Percentiles rank a stretch among this genome's conserved stretches.
Evolutionary conservation across 768 basidiomycete species (phyloP).

Genomic region (Boletus edulis): DNA sequence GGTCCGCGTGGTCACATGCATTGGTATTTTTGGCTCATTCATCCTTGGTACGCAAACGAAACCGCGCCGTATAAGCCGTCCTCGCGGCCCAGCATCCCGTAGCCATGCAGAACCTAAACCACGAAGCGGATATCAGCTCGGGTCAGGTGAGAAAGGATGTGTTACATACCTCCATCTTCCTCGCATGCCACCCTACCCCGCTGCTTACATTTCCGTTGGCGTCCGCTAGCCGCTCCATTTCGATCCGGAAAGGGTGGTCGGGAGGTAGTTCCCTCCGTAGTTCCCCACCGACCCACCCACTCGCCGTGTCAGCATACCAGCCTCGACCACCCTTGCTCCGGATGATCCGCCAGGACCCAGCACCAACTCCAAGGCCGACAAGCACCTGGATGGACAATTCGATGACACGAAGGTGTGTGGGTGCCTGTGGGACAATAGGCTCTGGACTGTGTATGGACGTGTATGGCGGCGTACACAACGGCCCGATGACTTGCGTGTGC

Average conservation of each 20-base stretch:
- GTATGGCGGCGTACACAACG: constrained; percentile 78
- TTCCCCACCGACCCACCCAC: constrained; percentile 65
- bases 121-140: background rate
- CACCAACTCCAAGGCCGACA: constrained; percentile 70
- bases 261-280: constrained; percentile 57
- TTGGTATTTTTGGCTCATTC: constrained; percentile 1
- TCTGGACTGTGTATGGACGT: constrained; percentile 49
- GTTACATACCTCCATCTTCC: constrained; percentile 94
- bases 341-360: constrained; percentile 85
- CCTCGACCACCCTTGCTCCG: constrained; percentile 90
- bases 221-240: constrained; percentile 69
- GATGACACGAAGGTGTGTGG: constrained; percentile 80
- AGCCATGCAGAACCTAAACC: constrained; percentile 73
- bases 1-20: background rate
- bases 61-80: constrained; percentile 94
- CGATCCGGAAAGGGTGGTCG: constrained; percentile 65
- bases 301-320: constrained; percentile 91
- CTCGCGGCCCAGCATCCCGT: constrained; percentile 89
- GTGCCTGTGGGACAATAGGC: constrained; percentile 34
- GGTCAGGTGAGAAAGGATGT: background rate
- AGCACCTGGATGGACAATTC: constrained; percentile 78
- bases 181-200: constrained; percentile 91
- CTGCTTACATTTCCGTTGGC: constrained; percentile 89
- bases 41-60: constrained; percentile 93
- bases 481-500: constrained; percentile 75